Conservation (phyloP, 1,139 yeast species). For the Candida tetrigidarum region DNA sequence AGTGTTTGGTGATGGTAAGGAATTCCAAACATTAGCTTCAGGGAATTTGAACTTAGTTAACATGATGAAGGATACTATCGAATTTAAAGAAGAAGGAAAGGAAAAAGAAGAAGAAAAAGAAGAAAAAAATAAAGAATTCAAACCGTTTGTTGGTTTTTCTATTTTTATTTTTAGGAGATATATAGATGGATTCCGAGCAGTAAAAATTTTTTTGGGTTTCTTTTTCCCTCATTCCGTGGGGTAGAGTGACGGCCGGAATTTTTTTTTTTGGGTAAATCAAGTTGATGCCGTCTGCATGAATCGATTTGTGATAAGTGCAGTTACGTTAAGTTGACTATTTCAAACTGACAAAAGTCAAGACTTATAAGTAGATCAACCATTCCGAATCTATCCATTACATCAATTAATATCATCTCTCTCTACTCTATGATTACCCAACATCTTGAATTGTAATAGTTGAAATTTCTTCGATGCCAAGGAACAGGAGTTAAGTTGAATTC, state of each 20-base stretch:
- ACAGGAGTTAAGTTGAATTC: too few relatives aligned
- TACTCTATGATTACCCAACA: too few relatives aligned
- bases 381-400: too few relatives aligned
- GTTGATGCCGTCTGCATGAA: too few relatives aligned
- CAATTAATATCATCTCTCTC: too few relatives aligned
- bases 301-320: too few relatives aligned
- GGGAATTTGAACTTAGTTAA: slow-evolving; percentile 45
- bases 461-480: too few relatives aligned
- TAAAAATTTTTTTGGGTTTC: not conserved
- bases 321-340: too few relatives aligned
- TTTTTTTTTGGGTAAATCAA: not conserved
- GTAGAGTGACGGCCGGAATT: not conserved
- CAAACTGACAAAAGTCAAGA: too few relatives aligned
- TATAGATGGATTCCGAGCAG: not conserved
- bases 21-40: slow-evolving; percentile 32
- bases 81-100: not conserved
- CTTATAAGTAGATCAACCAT: too few relatives aligned
- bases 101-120: not conserved
- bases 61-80: slow-evolving; percentile 9
- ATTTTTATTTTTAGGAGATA: not conserved
- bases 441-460: too few relatives aligned
- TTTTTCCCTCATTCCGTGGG: not conserved
- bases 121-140: not conserved
- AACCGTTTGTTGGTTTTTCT: not conserved
- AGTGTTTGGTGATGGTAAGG: slow-evolving; percentile 33